Evolutionary conservation across 2,329 filamentous ascomycete species (phyloP), one percentile per base, ranked within the genome.

Genomic region (Didymella pomorum): DNA sequence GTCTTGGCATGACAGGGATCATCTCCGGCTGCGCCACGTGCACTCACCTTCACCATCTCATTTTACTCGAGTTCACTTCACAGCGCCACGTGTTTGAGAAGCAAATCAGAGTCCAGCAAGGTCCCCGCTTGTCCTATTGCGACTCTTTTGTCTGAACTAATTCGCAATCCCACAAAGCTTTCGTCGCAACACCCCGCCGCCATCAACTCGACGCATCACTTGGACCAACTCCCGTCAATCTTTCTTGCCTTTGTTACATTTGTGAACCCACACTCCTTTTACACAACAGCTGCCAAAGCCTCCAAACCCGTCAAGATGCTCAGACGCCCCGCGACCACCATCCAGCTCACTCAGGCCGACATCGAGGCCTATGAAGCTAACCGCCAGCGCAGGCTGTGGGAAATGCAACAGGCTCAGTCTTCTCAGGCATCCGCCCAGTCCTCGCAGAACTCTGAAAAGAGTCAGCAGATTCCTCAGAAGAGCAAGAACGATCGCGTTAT

Each of bases 291-390:
- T 18, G 26, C n/a, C 18, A 29, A 39, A 46, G 23, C 3, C 23
- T 2, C 21, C 48, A 42, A 26, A 2, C 9, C 43, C 21, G 31
- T 35, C 60, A 76, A 33, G 8, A 88, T 90, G 87, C 86, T 90
- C 66, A 86, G 87, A 67, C 86, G 89, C 44, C 84, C 86, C 16
- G 84, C 89, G 11, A 92, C 89, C 45, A 84, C 85, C 14, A 85
- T 92, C 62, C 81, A 83, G 53, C 84, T 92, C 63, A 91, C 89
- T 2, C 81, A 86, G 46, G 87, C 90, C 71, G 89, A 92, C 74
- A 82, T 92, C 37, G 87, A 88, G 37, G 81, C 84, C 52, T 91
- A 90, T 78, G 89, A 92, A 71, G 87, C 89, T 73, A 82, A 83
- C 26, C 84, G 87, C 60, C 64, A 72, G 56, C 73, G 70, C 52